Base-by-base conservation (phyloP, 495 filamentous ascomycete species). In the Penicillium parvum region DNA sequence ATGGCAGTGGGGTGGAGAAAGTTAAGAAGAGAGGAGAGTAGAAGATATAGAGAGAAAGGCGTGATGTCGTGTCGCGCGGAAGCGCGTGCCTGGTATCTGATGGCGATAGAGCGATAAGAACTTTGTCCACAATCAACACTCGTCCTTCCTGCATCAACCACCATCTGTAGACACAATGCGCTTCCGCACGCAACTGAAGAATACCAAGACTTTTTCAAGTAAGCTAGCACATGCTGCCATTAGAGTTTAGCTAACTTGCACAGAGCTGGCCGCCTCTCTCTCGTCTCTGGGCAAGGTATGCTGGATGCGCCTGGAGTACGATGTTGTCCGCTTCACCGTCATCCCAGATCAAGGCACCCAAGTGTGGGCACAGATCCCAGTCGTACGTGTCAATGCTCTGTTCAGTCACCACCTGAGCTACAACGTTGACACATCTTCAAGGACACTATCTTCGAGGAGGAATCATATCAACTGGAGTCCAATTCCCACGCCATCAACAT, bases 271-370 rank as follows among this genome's bases (percentile, higher is more conserved):
- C 3, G 84, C 85, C 6, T 95, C 90, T 4, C 75, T 97, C 41
- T 81, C 82, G 36, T 90, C 89, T 5, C 73, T 97, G 23, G 89
- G 90, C 42, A 91, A 92, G 61, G 79, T 94, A 50, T 92, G 90
- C 28, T 97, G 94, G 92, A 75, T 97, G 34, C 85, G 88, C 32
- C 82, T 98, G 18, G 85, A 90, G 64, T 74, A 87, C 61, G 81
- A 90, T 37, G 80, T 83, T 15, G 78, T 95, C 43, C 89, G 88
- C 51, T 95, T 98, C 71, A 96, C 94, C 42, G 85, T 95, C 58
- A 90, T 96, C 49, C 88, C 90, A 5, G 90, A 96, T 50, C 82
- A 85, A 53, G 89, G 92, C 16, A 89, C 89, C 8, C 90, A 96
- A 75, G 92, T 97, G 21, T 98, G 94, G 92, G 86, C 90, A 0